These are phyloP conservation scores for Mortierella antarctica DNA, from an alignment of 192 early-diverging fungal species.

Conservation along the genomic window DNA sequence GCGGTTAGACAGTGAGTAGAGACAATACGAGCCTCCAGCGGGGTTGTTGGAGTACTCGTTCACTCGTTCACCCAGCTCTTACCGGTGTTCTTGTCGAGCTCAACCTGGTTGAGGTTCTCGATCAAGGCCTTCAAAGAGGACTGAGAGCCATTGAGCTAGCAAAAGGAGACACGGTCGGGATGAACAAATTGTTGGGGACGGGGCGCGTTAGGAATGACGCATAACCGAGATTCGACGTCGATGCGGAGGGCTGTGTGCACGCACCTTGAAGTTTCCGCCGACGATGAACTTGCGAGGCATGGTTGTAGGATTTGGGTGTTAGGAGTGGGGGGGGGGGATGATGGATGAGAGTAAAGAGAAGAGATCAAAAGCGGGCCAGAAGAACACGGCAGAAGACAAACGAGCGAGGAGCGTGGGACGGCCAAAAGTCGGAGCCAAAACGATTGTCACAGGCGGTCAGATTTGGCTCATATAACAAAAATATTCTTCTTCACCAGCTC, in stretches of 20 bases:
- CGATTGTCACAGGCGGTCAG: no score
- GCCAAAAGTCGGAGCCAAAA: no score
- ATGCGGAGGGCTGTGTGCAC: neutral
- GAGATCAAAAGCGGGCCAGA: conserved; percentile 7
- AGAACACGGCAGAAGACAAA: neutral
- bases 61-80: conserved; percentile 30
- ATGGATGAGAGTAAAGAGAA: neutral
- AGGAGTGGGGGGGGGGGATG: neutral
- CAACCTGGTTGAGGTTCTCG: conserved; percentile 79
- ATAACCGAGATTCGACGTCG: neutral
- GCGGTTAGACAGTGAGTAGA: neutral
- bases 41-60: neutral
- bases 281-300: conserved; percentile 90
- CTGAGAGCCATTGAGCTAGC: conserved; percentile 93
- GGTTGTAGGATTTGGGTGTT: conserved; percentile 21
- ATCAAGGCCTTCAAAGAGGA: conserved; percentile 81
- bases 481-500: no score
- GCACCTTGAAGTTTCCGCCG: conserved; percentile 68
- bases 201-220: neutral
- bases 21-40: no score
- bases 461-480: no score
- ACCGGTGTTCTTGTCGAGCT: conserved; percentile 76
- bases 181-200: neutral
- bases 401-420: neutral
- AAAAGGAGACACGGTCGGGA: neutral